Evolutionary conservation across 352 stramenopile species (phyloP).

Genomic region (Globisporangium paroecandrum): DNA sequence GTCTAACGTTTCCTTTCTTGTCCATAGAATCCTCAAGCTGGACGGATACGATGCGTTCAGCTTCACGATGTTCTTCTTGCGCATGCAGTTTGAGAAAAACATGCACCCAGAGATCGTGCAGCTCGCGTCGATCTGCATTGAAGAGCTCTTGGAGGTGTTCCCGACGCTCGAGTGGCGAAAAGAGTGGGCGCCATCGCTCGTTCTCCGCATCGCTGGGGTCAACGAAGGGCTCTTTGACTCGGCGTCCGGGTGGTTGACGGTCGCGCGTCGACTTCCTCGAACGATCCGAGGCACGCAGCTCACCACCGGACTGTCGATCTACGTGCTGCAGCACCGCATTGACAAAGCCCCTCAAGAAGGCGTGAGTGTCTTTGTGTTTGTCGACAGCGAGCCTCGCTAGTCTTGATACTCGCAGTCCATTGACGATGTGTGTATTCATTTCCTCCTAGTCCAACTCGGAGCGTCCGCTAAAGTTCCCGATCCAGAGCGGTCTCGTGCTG

Average conservation of each 20-base stretch:
- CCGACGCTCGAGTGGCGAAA: conserved; percentile 60
- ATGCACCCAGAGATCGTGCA: conserved; percentile 78
- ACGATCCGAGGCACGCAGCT: conserved; percentile 74
- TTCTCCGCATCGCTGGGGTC: conserved; percentile 70
- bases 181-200: conserved; percentile 71
- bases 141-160: conserved; percentile 78
- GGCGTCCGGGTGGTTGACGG: conserved; percentile 62
- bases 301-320: conserved; percentile 69
- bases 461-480: conserved; percentile 74
- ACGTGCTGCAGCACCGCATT: conserved; percentile 79
- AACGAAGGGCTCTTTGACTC: conserved; percentile 82
- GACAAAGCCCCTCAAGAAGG: conserved; percentile 50
- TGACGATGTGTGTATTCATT: conserved; percentile 2
- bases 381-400: not conserved
- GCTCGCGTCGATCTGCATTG: conserved; percentile 72
- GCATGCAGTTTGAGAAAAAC: conserved; percentile 78
- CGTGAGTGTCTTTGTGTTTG: conserved; percentile 20
- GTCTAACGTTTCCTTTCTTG: not conserved
- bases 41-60: conserved; percentile 79
- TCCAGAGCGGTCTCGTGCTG: conserved; percentile 69
- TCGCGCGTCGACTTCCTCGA: conserved; percentile 66
- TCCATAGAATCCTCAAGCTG: conserved; percentile 36
- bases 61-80: conserved; percentile 85
- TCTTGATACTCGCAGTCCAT: not conserved
- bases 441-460: conserved; percentile 38